Evolutionary conservation across 2,329 filamentous ascomycete species (phyloP).

Genomic region (Tolypocladium sp.): DNA sequence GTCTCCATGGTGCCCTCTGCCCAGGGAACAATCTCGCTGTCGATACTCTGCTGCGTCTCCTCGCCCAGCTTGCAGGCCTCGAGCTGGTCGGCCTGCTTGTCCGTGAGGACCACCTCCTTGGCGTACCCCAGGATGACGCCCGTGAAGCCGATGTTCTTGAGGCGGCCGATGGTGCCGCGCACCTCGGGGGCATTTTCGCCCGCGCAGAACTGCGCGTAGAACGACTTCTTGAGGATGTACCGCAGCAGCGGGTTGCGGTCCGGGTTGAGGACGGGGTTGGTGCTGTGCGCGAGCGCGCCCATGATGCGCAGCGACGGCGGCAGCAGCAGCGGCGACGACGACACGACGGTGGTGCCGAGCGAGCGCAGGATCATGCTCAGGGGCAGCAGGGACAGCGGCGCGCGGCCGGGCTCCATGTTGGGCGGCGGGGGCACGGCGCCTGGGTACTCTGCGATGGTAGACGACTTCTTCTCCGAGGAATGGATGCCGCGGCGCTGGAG

Average conservation of each 20-base stretch:
- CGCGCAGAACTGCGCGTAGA: conserved; percentile 87
- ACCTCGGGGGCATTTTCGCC: conserved; percentile 68
- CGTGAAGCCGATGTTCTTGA: conserved; percentile 69
- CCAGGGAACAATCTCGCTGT: conserved; percentile 62
- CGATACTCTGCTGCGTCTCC: conserved; percentile 38
- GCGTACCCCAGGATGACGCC: conserved; percentile 83
- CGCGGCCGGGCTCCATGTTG: conserved; percentile 15
- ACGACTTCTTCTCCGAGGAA: conserved; percentile 25
- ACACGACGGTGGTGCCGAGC: conserved; percentile 59
- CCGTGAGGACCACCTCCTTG: conserved; percentile 64
- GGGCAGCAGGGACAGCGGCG: conserved; percentile 58
- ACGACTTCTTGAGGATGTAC: conserved; percentile 66
- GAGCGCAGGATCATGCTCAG: conserved; percentile 59
- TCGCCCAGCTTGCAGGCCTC: conserved; percentile 33
- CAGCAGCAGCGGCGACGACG: conserved; percentile 61
- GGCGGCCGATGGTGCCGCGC: conserved; percentile 47
- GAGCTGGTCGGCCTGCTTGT: conserved; percentile 38
- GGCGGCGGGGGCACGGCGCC: conserved; percentile 19
- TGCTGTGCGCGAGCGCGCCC: conserved; percentile 59
- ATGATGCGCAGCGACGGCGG: conserved; percentile 61
- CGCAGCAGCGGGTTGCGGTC: conserved; percentile 67
- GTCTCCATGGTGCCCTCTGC: conserved; percentile 65
- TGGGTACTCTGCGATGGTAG: conserved; percentile 20
- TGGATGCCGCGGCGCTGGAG: conserved; percentile 20
- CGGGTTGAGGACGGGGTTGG: conserved; percentile 57